Evolutionary conservation across 148 eudicot species (phyloP).

Genomic region (Vaccinium myrtillus): DNA sequence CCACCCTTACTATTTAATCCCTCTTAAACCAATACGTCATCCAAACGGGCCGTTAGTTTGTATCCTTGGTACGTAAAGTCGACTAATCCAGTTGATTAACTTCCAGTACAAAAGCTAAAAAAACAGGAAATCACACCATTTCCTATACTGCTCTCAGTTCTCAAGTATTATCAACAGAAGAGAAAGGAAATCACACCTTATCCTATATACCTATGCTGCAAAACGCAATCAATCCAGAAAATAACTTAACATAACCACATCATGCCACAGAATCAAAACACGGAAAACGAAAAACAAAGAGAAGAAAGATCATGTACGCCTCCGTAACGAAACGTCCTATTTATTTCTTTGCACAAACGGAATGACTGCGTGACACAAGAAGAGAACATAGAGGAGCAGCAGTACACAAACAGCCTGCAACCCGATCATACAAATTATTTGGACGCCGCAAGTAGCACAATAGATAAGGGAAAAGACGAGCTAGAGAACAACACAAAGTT

Average conservation of each 20-base stretch:
- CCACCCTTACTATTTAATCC: too few species aligned
- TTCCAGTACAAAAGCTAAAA: neutral
- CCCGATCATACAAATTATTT: neutral
- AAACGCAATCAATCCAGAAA: too few species aligned
- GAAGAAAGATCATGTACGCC: neutral
- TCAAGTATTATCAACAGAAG: neutral
- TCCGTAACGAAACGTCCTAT: neutral
- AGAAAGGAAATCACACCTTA: too few species aligned
- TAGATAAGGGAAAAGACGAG: neutral
- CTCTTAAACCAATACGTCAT: too few species aligned
- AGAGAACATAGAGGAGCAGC: neutral
- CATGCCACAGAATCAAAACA: neutral
- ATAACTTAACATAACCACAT: neutral
- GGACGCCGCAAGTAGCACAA: neutral
- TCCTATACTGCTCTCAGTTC: neutral
- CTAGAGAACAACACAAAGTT: neutral
- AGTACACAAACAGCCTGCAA: neutral
- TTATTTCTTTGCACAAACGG: neutral
- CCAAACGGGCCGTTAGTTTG: too few species aligned
- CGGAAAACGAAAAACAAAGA: neutral
- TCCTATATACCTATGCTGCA: too few species aligned
- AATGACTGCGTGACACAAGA: neutral
- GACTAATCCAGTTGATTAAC: neutral
- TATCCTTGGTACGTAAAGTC: neutral
- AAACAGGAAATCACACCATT: too few species aligned